Evolutionary conservation across 768 basidiomycete genomes (phyloP).

Genomic region (Daedalea quercina): DNA sequence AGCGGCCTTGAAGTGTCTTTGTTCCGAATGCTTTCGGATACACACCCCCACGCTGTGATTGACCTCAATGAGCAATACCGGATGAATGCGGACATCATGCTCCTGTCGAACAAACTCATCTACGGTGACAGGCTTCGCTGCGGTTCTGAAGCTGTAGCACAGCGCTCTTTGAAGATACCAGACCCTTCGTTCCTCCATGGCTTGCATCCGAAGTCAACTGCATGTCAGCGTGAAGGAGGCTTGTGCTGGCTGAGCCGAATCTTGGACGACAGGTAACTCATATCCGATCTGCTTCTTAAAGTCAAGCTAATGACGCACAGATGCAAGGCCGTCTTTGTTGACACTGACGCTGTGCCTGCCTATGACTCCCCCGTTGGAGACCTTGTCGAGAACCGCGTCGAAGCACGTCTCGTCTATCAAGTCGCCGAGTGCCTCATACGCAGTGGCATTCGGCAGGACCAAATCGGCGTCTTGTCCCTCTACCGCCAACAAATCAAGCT

Average conservation of each 20-base stretch:
- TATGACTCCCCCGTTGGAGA: constrained; percentile 79
- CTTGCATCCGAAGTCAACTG: constrained; percentile 33
- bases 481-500: constrained; percentile 97
- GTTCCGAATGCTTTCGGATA: constrained; percentile 83
- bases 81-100: constrained; percentile 97
- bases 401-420: constrained; percentile 66
- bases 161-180: constrained; percentile 48
- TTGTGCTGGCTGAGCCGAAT: constrained; percentile 72
- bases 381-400: constrained; percentile 82
- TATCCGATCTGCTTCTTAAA: neutral
- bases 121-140: constrained; percentile 75
- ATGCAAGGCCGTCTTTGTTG: constrained; percentile 86
- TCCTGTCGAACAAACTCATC: constrained; percentile 79
- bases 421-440: constrained; percentile 57
- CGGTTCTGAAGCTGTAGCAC: constrained; percentile 68
- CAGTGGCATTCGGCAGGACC: constrained; percentile 57
- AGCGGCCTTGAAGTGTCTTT: constrained; percentile 87
- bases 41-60: constrained; percentile 79
- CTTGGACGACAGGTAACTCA: constrained; percentile 54
- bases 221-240: constrained; percentile 24
- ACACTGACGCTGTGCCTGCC: constrained; percentile 81
- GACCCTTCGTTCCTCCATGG: constrained; percentile 33
- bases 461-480: constrained; percentile 85
- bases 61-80: constrained; percentile 88
- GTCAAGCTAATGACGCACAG: constrained; percentile 30